phyloP scores from a whole-genome alignment of 306 rosid species.

The Medicago lupulina region DNA sequence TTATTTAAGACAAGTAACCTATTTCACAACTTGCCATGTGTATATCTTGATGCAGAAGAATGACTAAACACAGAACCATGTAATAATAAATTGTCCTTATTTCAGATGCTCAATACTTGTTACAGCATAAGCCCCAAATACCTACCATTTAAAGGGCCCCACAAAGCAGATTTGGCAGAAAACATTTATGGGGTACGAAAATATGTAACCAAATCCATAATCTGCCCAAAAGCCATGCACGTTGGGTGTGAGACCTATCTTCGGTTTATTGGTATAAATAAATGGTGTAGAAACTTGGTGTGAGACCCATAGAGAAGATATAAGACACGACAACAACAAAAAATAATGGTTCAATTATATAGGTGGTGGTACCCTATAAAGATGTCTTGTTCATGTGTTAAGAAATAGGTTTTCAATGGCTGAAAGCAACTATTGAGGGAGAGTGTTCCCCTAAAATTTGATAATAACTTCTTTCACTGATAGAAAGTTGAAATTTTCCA shows the following conservation, averaged over 20 bases:
- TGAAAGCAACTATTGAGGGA: conserved; percentile 3
- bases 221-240: conserved; percentile 19
- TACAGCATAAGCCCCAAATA: conserved; percentile 3
- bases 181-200: conserved; percentile 34
- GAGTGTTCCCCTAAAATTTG: neutral
- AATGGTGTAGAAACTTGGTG: neutral
- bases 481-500: neutral
- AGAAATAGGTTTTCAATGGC: neutral
- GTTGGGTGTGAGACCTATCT: conserved; percentile 34
- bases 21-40: conserved; percentile 47
- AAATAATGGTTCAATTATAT: conserved; percentile 41
- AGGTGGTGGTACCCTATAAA: conserved; percentile 34
- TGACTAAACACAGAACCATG: neutral
- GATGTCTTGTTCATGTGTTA: conserved; percentile 23
- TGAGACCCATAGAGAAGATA: conserved; percentile 6
- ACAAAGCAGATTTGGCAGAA: conserved; percentile 20
- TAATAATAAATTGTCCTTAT: neutral
- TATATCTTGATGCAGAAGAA: conserved; percentile 1
- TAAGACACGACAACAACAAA: conserved; percentile 31
- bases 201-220: conserved; percentile 39
- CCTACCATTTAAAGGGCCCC: conserved; percentile 26
- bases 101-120: neutral
- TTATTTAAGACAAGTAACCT: conserved; percentile 35
- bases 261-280: conserved; percentile 21
- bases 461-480: neutral